Evolutionary conservation across 208 protist species (phyloP).

Genomic region (Leishmania tropica): DNA sequence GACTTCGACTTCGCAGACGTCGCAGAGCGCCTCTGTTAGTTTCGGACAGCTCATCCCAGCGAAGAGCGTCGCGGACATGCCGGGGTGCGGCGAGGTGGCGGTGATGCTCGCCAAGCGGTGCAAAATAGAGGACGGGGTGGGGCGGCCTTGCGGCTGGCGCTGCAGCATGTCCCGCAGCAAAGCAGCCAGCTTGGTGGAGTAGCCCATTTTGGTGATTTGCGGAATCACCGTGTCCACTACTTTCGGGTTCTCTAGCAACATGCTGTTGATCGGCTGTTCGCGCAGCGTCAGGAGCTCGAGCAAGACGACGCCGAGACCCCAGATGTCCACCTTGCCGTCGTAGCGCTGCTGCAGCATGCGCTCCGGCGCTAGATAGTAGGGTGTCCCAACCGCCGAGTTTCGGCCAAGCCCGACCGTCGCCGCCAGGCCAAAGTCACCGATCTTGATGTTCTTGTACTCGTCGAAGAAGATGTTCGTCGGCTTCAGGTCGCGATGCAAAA

Average conservation of each 20-base stretch:
- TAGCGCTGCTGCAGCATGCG: slow-evolving; percentile 83
- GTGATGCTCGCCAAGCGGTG: slow-evolving; percentile 48
- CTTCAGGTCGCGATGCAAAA: slow-evolving; percentile 90
- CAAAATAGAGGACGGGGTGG: slow-evolving; percentile 51
- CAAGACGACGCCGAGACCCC: slow-evolving; percentile 82
- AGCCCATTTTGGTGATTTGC: slow-evolving; percentile 68
- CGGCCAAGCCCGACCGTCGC: slow-evolving; percentile 62
- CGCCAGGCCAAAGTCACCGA: slow-evolving; percentile 92
- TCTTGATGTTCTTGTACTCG: slow-evolving; percentile 63
- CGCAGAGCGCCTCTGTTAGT: slow-evolving; percentile 44
- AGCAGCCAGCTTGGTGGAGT: slow-evolving; percentile 50
- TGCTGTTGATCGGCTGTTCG: slow-evolving; percentile 84
- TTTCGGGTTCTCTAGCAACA: slow-evolving; percentile 67
- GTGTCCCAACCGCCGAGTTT: slow-evolving; percentile 81
- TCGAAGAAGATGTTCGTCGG: slow-evolving; percentile 93
- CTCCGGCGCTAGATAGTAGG: slow-evolving; percentile 93
- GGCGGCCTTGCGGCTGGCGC: slow-evolving; percentile 64
- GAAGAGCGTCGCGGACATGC: slow-evolving; percentile 44
- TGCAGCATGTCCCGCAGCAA: slow-evolving; percentile 80
- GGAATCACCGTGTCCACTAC: slow-evolving; percentile 53
- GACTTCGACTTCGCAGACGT: slow-evolving; percentile 68
- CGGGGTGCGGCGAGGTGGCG: slow-evolving; percentile 24
- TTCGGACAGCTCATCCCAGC: slow-evolving; percentile 63
- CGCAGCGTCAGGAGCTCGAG: slow-evolving; percentile 80
- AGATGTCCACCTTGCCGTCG: slow-evolving; percentile 87